Evolutionary conservation across 768 basidiomycete species (phyloP).

Genomic region (Psilocybe cyanescens): DNA sequence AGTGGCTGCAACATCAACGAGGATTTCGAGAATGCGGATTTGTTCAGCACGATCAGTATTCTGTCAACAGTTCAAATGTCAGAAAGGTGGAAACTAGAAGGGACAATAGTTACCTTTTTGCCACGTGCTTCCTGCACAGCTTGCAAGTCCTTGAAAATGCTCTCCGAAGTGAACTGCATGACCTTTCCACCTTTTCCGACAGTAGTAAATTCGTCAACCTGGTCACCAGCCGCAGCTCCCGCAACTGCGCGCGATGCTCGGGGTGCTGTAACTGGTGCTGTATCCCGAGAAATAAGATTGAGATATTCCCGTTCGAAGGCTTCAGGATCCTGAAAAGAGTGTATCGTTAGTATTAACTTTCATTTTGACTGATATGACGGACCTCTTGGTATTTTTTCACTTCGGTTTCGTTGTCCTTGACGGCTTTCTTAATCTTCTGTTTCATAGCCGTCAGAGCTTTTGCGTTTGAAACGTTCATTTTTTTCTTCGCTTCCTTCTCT

Average conservation of each 20-base stretch:
- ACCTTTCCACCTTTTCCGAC: constrained; percentile 90
- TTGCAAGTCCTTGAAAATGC: constrained; percentile 91
- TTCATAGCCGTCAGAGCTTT: constrained; percentile 97
- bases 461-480: constrained; percentile 93
- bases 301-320: constrained; percentile 81
- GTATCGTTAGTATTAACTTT: background rate
- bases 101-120: constrained; percentile 71
- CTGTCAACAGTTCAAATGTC: constrained; percentile 42
- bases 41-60: constrained; percentile 97
- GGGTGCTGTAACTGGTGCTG: constrained; percentile 34
- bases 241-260: constrained; percentile 40
- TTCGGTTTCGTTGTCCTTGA: constrained; percentile 87
- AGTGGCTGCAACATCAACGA: constrained; percentile 84
- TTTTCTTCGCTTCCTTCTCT: constrained; percentile 94
- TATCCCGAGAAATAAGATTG: constrained; percentile 51
- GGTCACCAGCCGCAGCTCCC: constrained; percentile 41
- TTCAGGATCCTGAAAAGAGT: constrained; percentile 73
- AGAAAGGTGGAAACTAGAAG: background rate
- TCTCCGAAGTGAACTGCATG: constrained; percentile 80
- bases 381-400: constrained; percentile 82
- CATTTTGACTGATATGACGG: constrained; percentile 21
- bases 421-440: constrained; percentile 92
- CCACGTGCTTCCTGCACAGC: constrained; percentile 93
- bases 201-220: constrained; percentile 79
- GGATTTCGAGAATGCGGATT: constrained; percentile 86